phyloP scores from a whole-genome alignment of 1,139 yeast genomes.

The Arxiozyma slooffiae region DNA sequence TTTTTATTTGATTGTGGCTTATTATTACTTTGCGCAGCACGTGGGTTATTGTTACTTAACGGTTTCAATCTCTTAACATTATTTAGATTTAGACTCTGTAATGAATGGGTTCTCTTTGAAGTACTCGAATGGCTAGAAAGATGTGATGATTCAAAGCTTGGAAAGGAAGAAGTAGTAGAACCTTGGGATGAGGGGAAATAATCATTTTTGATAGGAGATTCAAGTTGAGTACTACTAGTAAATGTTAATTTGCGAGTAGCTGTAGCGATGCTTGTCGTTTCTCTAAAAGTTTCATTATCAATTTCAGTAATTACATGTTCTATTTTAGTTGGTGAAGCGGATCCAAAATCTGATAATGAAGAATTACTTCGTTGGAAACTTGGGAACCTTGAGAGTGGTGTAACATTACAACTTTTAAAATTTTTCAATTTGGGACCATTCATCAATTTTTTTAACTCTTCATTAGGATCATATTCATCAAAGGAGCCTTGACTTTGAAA shows the following conservation, averaged over 20 bases:
- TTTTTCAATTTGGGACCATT: slow-evolving; percentile 19
- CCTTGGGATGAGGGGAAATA: neutral
- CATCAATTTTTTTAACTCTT: slow-evolving; percentile 17
- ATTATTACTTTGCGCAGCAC: neutral
- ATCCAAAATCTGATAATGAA: slow-evolving; percentile 1
- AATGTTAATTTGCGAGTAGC: slow-evolving; percentile 13
- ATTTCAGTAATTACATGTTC: slow-evolving; percentile 4
- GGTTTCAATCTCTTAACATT: slow-evolving; percentile 18
- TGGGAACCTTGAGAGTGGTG: slow-evolving; percentile 7
- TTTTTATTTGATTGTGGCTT: neutral
- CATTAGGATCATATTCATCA: slow-evolving; percentile 25
- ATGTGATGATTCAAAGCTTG: neutral
- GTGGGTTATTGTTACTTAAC: slow-evolving; percentile 2
- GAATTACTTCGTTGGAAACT: slow-evolving; percentile 5
- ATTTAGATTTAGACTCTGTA: slow-evolving; percentile 16
- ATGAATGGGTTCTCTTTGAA: slow-evolving; percentile 14
- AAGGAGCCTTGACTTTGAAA: slow-evolving; percentile 26
- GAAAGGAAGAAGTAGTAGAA: slow-evolving; percentile 3
- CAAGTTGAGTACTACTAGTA: slow-evolving; percentile 11
- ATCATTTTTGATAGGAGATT: slow-evolving; percentile 1
- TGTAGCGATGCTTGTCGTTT: slow-evolving; percentile 9
- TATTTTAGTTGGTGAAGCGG: slow-evolving; percentile 7
- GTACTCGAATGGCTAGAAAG: slow-evolving; percentile 4
- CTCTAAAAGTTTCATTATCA: slow-evolving; percentile 7
- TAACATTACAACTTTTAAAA: slow-evolving; percentile 12